phyloP scores from a whole-genome alignment of 768 basidiomycete species.

The Butyriboletus loyo region DNA sequence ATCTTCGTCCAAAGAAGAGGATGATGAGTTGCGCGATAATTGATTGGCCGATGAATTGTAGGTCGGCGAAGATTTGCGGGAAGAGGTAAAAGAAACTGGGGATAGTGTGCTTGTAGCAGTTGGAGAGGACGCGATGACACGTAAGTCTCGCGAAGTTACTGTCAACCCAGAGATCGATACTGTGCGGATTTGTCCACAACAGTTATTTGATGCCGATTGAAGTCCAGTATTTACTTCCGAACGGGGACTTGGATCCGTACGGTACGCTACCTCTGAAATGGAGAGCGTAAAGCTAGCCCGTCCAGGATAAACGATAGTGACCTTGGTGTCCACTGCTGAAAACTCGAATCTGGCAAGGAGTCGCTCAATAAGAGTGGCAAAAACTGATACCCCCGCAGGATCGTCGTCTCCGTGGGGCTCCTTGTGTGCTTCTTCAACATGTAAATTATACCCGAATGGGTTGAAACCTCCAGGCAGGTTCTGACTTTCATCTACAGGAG shows the following conservation, averaged over 20 bases:
- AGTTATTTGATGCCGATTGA: slow-evolving; percentile 6
- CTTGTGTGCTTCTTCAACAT: slow-evolving; percentile 35
- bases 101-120: slow-evolving; percentile 23
- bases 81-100: slow-evolving; percentile 24
- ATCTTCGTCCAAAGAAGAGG: slow-evolving; percentile 64
- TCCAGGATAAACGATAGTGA: slow-evolving; percentile 66
- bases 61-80: slow-evolving; percentile 9
- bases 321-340: slow-evolving; percentile 61
- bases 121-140: slow-evolving; percentile 16
- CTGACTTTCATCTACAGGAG: slow-evolving; percentile 34
- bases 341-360: slow-evolving; percentile 78
- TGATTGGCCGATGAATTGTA: neutral
- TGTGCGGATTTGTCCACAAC: slow-evolving; percentile 39
- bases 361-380: slow-evolving; percentile 76
- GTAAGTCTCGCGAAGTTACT: slow-evolving; percentile 49
- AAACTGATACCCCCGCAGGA: slow-evolving; percentile 74
- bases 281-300: slow-evolving; percentile 59
- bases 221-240: slow-evolving; percentile 27
- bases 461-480: slow-evolving; percentile 68
- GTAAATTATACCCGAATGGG: slow-evolving; percentile 39
- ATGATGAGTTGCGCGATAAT: slow-evolving; percentile 49
- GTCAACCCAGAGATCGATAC: slow-evolving; percentile 56
- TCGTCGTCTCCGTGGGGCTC: slow-evolving; percentile 44
- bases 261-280: slow-evolving; percentile 57
- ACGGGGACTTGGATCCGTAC: slow-evolving; percentile 32